phyloP scores from a whole-genome alignment of 805 yeast genomes.

The Danielozyma ontarioensis region DNA sequence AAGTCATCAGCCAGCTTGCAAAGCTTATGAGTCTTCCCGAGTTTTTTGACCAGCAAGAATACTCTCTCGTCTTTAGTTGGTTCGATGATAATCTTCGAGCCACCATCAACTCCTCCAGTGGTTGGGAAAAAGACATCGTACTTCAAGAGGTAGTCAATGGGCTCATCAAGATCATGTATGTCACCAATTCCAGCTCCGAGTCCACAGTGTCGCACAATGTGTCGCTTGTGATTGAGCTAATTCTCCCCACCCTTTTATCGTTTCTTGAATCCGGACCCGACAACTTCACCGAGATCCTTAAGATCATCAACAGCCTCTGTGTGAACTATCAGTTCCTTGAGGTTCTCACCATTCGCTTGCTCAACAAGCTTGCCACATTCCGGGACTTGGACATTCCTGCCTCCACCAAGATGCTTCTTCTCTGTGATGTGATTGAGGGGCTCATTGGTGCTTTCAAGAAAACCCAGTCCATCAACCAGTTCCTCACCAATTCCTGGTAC shows the following conservation, averaged over 20 bases:
- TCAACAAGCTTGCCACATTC: conserved; percentile 31
- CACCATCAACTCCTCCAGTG: conserved; percentile 24
- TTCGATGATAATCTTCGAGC: conserved; percentile 51
- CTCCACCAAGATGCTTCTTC: conserved; percentile 4
- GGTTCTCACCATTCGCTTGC: conserved; percentile 37
- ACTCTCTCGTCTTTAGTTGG: conserved; percentile 57
- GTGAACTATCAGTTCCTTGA: conserved; percentile 41
- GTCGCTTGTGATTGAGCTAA: conserved; percentile 40
- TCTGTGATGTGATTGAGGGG: conserved; percentile 9
- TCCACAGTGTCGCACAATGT: conserved; percentile 18
- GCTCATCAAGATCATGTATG: conserved; percentile 42
- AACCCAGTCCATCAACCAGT: conserved; percentile 25
- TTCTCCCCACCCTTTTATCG: conserved; percentile 48
- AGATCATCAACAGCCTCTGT: conserved; percentile 25
- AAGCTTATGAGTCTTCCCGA: conserved; percentile 46
- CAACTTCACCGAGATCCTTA: conserved; percentile 11
- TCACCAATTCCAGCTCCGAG: conserved; percentile 5
- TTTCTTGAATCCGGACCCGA: conserved; percentile 27
- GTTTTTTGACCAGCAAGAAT: conserved; percentile 51
- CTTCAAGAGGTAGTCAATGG: conserved; percentile 51
- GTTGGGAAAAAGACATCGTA: conserved; percentile 42
- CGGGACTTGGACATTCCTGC: conserved; percentile 6
- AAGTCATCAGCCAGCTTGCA: conserved; percentile 61
- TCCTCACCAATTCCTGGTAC: conserved; percentile 39
- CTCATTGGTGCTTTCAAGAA: conserved; percentile 18